phyloP scores from a whole-genome alignment of 139 green algal genomes.

The Chlorella sorokiniana region DNA sequence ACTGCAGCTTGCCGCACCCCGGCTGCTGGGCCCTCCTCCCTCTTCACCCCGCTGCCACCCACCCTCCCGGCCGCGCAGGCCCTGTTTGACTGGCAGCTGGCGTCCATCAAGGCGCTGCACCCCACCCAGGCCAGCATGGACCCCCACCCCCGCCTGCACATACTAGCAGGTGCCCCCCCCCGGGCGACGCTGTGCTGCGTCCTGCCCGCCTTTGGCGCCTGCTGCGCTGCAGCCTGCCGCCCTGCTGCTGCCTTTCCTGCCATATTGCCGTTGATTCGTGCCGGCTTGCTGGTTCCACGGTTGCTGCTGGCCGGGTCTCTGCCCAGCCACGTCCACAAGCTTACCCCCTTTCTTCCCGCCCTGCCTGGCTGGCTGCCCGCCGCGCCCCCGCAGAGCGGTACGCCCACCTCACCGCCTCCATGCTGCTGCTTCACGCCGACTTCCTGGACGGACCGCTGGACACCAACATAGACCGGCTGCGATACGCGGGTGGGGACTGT shows the following conservation, averaged over 20 bases:
- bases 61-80: conserved; percentile 49
- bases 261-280: neutral
- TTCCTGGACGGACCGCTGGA: conserved; percentile 67
- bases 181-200: no score
- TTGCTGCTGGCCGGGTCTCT: neutral
- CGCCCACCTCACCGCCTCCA: conserved; percentile 78
- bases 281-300: neutral
- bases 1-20: neutral
- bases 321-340: neutral
- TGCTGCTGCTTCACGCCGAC: conserved; percentile 83
- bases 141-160: conserved; percentile 12
- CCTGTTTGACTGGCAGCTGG: conserved; percentile 81
- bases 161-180: conserved; percentile 19
- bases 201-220: no score
- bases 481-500: conserved; percentile 35
- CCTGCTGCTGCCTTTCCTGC: neutral
- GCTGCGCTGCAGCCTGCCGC: neutral
- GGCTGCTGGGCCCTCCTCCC: neutral
- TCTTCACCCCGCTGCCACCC: neutral
- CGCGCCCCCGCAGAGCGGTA: conserved; percentile 56
- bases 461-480: conserved; percentile 72
- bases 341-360: neutral
- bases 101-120: conserved; percentile 56
- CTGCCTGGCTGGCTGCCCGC: neutral
- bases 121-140: conserved; percentile 10